Evolutionary conservation across 225 moss, liverwort and hornwort genomes (phyloP).

Genomic region (Sphagnum contortum): DNA sequence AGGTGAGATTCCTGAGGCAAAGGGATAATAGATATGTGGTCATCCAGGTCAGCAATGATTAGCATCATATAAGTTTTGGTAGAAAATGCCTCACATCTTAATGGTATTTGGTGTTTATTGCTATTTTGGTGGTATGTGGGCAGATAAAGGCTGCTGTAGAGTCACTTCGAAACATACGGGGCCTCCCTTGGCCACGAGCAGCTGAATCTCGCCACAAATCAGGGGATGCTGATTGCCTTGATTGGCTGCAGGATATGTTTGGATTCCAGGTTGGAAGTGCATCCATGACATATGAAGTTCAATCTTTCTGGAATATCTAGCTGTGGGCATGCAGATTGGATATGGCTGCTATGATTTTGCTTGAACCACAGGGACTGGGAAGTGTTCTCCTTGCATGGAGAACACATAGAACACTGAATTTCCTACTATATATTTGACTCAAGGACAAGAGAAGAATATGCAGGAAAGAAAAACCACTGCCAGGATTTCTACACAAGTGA

Average conservation of each 20-base stretch:
- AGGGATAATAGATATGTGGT: neutral
- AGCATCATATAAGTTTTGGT: no score
- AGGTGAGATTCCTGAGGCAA: constrained; percentile 31
- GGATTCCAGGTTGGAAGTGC: constrained; percentile 69
- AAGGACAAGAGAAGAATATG: no score
- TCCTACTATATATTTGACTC: no score
- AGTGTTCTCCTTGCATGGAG: no score
- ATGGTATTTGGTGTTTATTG: neutral
- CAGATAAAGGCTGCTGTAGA: constrained; percentile 81
- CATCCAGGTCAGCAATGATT: no score
- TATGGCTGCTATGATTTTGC: no score
- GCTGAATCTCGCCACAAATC: constrained; percentile 65
- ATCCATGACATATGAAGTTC: neutral
- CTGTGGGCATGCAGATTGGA: no score
- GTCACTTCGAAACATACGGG: constrained; percentile 82
- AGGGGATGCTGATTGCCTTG: constrained; percentile 80
- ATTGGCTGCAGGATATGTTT: constrained; percentile 92
- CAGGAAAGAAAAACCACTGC: no score
- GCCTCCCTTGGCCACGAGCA: constrained; percentile 60
- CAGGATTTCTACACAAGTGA: no score
- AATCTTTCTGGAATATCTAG: neutral
- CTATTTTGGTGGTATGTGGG: neutral
- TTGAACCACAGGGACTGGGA: no score
- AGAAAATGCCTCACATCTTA: no score
- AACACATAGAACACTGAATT: no score